Base-by-base conservation (phyloP, 2,329 filamentous ascomycete species). In the Botrytis galanthina region DNA sequence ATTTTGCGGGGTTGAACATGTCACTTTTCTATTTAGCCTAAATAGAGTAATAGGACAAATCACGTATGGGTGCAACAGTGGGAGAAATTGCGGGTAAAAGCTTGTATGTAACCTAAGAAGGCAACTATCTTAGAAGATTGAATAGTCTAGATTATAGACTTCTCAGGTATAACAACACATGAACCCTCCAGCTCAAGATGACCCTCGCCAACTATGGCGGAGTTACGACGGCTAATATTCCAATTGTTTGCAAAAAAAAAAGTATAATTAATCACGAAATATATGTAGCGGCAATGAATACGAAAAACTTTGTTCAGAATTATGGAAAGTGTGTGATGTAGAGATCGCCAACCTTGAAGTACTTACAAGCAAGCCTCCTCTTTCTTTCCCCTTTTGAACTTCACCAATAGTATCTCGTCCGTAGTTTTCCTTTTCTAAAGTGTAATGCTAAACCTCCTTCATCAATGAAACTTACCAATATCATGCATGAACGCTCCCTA, bases 301-400 rank as follows among this genome's bases (percentile, higher is more conserved):
- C 70, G 39, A 70, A 35, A 57, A 60, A 60, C 20, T 68, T 39
- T 59, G 42, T 68, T 54, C 60, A 39, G 26, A 57, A 69, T 72
- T 72, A 72, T 69, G 59, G 71, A 63, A 44, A 73, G 32, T 70
- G 26, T 73, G 75, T 75, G 73, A 75, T 77, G 73, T 75, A 76
- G 76, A 76, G 74, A 79, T 78, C 71, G 78, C 79, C 72, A 79
- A 80, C 79, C 78, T 79, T 80, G 76, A 74, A 74, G 77, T 79
- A 80, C 78, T 80, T 80, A 79, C 79, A 80, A 77, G 70, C 60
- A 78, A 74, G 72, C 74, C 62, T 59, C 62, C 26, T 46, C n/a
- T 46, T 69, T 48, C 51, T 51, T 68, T n/a, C 26, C 48, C 26
- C 51, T n/a, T 54, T 46, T 26, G 59, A 37, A 29, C 57, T 20